Evolutionary conservation across 768 basidiomycete species (phyloP).

Genomic region (Leucocoprinus birnbaumii): DNA sequence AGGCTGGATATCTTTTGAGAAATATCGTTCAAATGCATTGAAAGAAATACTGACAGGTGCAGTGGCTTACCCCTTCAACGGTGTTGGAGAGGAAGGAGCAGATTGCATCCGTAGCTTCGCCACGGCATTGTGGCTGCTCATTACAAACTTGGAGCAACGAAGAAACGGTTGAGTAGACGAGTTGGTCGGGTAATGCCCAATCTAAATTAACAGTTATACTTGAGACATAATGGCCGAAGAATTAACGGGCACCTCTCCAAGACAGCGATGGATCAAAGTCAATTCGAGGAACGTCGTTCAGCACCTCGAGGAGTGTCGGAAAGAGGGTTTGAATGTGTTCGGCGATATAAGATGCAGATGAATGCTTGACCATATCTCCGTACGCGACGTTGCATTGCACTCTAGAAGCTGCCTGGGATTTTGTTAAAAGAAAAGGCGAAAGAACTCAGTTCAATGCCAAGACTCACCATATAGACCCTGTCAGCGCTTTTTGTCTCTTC

Average conservation of each 20-base stretch:
- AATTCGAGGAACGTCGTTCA: conserved; percentile 69
- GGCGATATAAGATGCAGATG: conserved; percentile 49
- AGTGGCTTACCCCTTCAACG: conserved; percentile 51
- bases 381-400: conserved; percentile 84
- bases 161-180: conserved; percentile 76
- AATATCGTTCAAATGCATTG: not conserved
- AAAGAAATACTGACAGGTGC: conserved; percentile 43
- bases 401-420: conserved; percentile 58
- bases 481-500: conserved; percentile 22
- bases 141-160: conserved; percentile 69
- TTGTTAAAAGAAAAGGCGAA: not conserved
- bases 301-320: conserved; percentile 60
- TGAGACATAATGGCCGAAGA: not conserved
- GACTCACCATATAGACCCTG: conserved; percentile 54
- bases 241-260: conserved; percentile 65
- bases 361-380: conserved; percentile 70
- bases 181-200: conserved; percentile 85
- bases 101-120: conserved; percentile 55
- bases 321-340: conserved; percentile 52
- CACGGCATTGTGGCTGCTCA: conserved; percentile 44
- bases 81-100: conserved; percentile 55
- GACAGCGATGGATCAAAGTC: conserved; percentile 78
- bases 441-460: not conserved
- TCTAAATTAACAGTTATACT: conserved; percentile 39
- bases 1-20: conserved; percentile 38